phyloP scores from a whole-genome alignment of 2,329 filamentous ascomycete species.

The Pyrenophora seminiperda region DNA sequence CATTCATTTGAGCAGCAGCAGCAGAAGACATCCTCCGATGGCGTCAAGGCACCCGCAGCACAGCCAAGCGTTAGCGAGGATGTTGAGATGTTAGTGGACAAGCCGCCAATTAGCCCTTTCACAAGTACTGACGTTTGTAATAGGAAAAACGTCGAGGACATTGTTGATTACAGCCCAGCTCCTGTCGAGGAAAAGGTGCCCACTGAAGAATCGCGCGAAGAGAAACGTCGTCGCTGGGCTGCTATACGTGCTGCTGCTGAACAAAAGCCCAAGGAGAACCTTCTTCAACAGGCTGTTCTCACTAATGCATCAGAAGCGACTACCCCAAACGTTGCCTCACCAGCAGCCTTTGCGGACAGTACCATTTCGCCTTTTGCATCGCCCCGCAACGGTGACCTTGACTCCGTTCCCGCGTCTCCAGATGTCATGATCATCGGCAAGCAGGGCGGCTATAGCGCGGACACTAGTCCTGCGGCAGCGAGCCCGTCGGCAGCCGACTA shows the following conservation, averaged over 20 bases:
- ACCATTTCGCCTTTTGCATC: slow-evolving; percentile 47
- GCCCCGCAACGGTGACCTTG: slow-evolving; percentile 46
- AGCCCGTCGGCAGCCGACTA: slow-evolving; percentile 93
- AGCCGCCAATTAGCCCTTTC: background rate
- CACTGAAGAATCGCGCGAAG: slow-evolving; percentile 40
- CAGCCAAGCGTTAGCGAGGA: slow-evolving; percentile 17
- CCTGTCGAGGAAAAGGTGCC: slow-evolving; percentile 33
- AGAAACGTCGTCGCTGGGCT: slow-evolving; percentile 42
- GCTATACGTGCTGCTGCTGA: slow-evolving; percentile 42
- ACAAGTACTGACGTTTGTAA: slow-evolving; percentile 12
- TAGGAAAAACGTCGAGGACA: slow-evolving; percentile 26
- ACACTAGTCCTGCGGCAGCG: slow-evolving; percentile 53
- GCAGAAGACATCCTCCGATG: slow-evolving; percentile 7
- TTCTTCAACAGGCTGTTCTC: slow-evolving; percentile 75
- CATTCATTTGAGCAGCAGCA: slow-evolving; percentile 13
- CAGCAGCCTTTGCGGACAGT: slow-evolving; percentile 35
- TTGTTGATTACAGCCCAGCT: slow-evolving; percentile 25
- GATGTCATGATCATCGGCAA: slow-evolving; percentile 50
- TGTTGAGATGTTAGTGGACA: slow-evolving; percentile 25
- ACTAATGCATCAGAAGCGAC: slow-evolving; percentile 63
- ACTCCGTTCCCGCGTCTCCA: slow-evolving; percentile 47
- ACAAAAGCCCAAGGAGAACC: slow-evolving; percentile 60
- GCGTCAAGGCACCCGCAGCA: background rate
- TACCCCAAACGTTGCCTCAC: slow-evolving; percentile 58
- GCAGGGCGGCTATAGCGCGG: slow-evolving; percentile 48